Evolutionary conservation across 1,284 basidiomycete species (phyloP).

Genomic region (Ustilago nuda): DNA sequence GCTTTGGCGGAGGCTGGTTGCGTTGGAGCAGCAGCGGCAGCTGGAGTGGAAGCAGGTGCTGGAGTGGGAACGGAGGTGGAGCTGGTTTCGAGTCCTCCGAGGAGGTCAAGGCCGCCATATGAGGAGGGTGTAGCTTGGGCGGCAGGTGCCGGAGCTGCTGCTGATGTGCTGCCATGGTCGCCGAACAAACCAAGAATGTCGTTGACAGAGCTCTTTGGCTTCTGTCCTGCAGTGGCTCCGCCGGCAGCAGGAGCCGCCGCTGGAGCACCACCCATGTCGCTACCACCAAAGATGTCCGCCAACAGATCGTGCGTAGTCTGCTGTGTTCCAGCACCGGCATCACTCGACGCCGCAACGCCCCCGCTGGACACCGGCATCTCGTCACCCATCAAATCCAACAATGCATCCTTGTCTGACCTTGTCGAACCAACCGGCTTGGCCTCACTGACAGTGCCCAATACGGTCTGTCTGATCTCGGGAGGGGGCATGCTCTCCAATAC

Average conservation of each 20-base stretch:
- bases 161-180: constrained; percentile 64
- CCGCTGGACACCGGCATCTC: constrained; percentile 47
- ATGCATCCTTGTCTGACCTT: constrained; percentile 57
- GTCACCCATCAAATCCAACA: constrained; percentile 64
- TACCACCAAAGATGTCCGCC: constrained; percentile 88
- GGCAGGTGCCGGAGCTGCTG: constrained; percentile 64
- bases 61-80: constrained; percentile 24
- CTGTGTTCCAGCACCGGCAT: constrained; percentile 18
- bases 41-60: constrained; percentile 77
- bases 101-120: constrained; percentile 63
- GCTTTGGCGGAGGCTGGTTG: constrained; percentile 72
- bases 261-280: constrained; percentile 70
- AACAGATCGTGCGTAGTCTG: constrained; percentile 89
- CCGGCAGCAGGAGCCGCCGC: constrained; percentile 60
- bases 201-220: constrained; percentile 76
- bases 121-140: constrained; percentile 23
- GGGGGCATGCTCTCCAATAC: constrained; percentile 98
- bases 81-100: constrained; percentile 51
- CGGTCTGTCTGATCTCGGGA: constrained; percentile 80
- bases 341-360: constrained; percentile 15
- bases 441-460: constrained; percentile 64
- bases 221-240: constrained; percentile 37
- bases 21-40: constrained; percentile 25
- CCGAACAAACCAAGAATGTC: constrained; percentile 94
- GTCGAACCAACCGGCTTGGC: constrained; percentile 63